A percentile compares a stretch with the other conserved stretches of the same genome.
These are phyloP conservation scores for Amanita rubescens DNA, from an alignment of 768 basidiomycete species.

Conservation along the genomic window DNA sequence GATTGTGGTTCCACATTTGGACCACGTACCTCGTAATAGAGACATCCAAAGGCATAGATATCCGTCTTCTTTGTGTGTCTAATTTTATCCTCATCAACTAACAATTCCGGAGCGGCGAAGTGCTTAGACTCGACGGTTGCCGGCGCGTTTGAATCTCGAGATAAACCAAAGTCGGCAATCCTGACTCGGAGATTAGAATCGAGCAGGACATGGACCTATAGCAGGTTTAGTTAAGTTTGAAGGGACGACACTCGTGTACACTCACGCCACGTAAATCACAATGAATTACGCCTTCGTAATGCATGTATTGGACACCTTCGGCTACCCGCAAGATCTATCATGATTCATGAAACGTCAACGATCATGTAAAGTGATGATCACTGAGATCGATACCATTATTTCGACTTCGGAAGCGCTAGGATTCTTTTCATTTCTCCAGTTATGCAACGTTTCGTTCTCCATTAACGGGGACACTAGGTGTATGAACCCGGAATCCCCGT, in stretches of 20 bases:
- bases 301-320: background rate
- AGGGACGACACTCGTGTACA: background rate
- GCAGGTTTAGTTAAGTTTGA: background rate
- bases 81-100: background rate
- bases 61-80: background rate
- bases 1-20: background rate
- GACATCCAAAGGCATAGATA: background rate
- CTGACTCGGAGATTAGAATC: background rate
- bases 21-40: background rate
- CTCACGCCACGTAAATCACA: background rate
- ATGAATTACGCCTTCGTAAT: slow-evolving; percentile 3
- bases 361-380: background rate
- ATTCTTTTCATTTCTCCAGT: background rate
- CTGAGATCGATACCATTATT: background rate
- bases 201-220: slow-evolving; percentile 1
- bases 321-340: background rate
- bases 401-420: background rate
- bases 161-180: background rate
- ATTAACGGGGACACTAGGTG: background rate
- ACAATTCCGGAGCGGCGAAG: background rate
- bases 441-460: background rate
- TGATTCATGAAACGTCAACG: background rate
- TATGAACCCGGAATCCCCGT: background rate
- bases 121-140: background rate
- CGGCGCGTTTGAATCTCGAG: background rate